A percentile compares a stretch with the other conserved stretches of the same genome.
These are phyloP conservation scores for Gossypioides kirkii DNA, from an alignment of 345 rosid genomes.

Conservation along the genomic window DNA sequence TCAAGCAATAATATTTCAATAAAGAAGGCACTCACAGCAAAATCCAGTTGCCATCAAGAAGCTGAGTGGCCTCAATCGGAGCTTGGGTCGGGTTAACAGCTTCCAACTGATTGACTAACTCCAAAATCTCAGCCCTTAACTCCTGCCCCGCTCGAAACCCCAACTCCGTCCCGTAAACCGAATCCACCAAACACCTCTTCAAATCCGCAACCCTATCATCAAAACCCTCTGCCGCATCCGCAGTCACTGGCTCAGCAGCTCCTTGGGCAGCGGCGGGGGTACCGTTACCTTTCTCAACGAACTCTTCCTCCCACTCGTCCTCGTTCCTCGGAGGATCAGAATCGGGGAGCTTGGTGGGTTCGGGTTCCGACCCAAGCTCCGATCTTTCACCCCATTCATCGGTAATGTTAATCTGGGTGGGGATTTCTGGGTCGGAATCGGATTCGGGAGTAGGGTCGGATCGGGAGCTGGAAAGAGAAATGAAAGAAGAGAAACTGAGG, in stretches of 20 bases:
- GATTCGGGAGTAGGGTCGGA: constrained; percentile 18
- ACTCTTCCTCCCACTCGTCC: constrained; percentile 76
- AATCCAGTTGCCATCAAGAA: constrained; percentile 90
- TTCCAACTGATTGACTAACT: constrained; percentile 86
- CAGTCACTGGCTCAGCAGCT: neutral
- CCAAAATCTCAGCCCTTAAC: constrained; percentile 77
- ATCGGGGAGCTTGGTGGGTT: constrained; percentile 38
- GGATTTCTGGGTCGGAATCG: constrained; percentile 18
- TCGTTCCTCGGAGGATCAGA: constrained; percentile 74
- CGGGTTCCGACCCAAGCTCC: constrained; percentile 32
- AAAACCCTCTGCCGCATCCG: neutral
- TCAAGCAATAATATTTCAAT: neutral
- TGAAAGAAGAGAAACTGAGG: constrained; percentile 15
- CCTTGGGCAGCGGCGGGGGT: constrained; percentile 13
- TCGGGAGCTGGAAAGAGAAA: constrained; percentile 21
- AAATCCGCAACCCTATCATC: constrained; percentile 41
- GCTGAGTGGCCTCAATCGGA: constrained; percentile 54
- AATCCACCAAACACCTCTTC: constrained; percentile 78
- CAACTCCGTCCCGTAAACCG: constrained; percentile 72
- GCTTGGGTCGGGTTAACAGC: constrained; percentile 66
- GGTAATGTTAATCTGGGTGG: constrained; percentile 21
- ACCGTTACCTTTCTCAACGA: constrained; percentile 39
- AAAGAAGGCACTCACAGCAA: constrained; percentile 60
- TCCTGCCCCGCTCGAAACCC: constrained; percentile 71
- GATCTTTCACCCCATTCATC: constrained; percentile 91